phyloP scores from a whole-genome alignment of 257 asterid species.

The Ehretia macrophylla region DNA sequence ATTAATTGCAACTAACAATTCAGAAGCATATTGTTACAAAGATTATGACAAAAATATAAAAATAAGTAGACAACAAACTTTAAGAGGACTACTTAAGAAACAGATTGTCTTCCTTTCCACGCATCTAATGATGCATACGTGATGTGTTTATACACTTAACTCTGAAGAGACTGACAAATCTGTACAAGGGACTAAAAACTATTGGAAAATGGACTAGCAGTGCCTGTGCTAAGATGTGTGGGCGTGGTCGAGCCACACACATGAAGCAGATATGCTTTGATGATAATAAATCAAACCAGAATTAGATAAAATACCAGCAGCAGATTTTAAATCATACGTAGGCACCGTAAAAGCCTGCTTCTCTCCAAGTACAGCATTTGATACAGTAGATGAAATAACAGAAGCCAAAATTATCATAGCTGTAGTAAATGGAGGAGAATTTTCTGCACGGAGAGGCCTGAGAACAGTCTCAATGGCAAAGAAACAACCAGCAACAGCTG shows the following conservation, averaged over 20 bases:
- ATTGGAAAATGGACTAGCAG: too few relatives aligned
- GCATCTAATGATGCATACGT: too few relatives aligned
- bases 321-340: slow-evolving; percentile 98
- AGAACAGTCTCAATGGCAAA: slow-evolving; percentile 98
- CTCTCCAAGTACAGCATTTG: slow-evolving; percentile 97
- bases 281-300: slow-evolving; percentile 39
- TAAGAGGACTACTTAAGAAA: too few relatives aligned
- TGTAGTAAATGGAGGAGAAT: slow-evolving; percentile 99
- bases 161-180: too few relatives aligned
- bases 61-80: too few relatives aligned
- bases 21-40: too few relatives aligned
- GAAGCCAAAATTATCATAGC: slow-evolving; percentile 99
- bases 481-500: slow-evolving; percentile 99
- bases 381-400: slow-evolving; percentile 93
- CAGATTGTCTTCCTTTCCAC: too few relatives aligned
- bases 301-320: slow-evolving; percentile 95
- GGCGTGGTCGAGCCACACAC: slow-evolving; percentile 3
- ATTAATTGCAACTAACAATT: too few relatives aligned
- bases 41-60: too few relatives aligned
- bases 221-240: too few relatives aligned
- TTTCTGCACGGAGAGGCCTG: slow-evolving; percentile 97
- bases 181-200: too few relatives aligned
- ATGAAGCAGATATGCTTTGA: slow-evolving; percentile 15
- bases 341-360: slow-evolving; percentile 99
- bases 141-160: too few relatives aligned